phyloP scores from a whole-genome alignment of 176 grass and related monocot species.

The Musa acuminata region DNA sequence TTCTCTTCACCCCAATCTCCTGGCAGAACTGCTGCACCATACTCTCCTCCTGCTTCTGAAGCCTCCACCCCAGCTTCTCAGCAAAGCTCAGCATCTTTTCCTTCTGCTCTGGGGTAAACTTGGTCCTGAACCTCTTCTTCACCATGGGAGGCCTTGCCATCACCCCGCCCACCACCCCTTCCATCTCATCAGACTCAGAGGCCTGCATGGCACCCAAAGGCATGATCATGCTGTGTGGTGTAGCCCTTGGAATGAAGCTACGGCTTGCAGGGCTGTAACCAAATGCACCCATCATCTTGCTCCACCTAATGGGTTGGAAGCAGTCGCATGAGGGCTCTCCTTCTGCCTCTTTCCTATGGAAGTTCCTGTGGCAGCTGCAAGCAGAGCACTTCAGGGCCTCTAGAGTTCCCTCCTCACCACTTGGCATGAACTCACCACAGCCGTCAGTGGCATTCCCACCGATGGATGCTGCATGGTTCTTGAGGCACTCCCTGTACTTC shows the following conservation, averaged over 20 bases:
- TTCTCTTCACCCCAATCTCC: constrained; percentile 79
- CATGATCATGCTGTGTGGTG: constrained; percentile 6
- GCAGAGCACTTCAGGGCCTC: constrained; percentile 19
- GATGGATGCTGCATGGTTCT: constrained; percentile 22
- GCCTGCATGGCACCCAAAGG: constrained; percentile 12
- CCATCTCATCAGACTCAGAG: constrained; percentile 16
- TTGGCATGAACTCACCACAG: constrained; percentile 20
- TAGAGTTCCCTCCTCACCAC: constrained; percentile 9
- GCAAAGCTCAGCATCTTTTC: constrained; percentile 78
- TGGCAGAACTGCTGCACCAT: constrained; percentile 76
- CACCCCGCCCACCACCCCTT: constrained; percentile 2
- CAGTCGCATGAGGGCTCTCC: constrained; percentile 11
- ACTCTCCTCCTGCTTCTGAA: constrained; percentile 64
- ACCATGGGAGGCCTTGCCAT: constrained; percentile 7
- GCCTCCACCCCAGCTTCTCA: constrained; percentile 65
- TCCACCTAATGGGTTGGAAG: constrained; percentile 2
- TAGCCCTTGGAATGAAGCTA: neutral
- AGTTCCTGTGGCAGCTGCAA: constrained; percentile 21
- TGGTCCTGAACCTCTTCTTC: constrained; percentile 70
- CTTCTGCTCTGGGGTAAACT: constrained; percentile 88
- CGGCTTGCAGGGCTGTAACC: neutral
- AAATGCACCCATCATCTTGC: neutral
- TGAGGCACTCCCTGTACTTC: constrained; percentile 19
- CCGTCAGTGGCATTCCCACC: constrained; percentile 19
- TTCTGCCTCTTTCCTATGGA: constrained; percentile 19